Evolutionary conservation across 371 early-diverging fungal species (phyloP), one percentile per base, ranked within the genome.

Genomic region (Rhizopus sp.): DNA sequence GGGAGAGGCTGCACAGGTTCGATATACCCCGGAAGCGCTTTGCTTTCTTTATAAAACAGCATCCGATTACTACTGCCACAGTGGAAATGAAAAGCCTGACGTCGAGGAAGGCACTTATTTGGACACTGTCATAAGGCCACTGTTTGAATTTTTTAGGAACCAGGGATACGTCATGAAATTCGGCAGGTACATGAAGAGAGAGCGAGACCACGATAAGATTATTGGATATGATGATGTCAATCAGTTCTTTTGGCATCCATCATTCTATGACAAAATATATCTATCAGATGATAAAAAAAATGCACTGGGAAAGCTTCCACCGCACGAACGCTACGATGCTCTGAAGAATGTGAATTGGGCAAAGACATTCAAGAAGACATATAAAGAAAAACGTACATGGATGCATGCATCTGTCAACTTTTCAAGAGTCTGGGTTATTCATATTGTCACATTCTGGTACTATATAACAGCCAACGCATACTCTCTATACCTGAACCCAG

Each of bases 181-280:
- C 39, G 89, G 90, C 47, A 85, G 82, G 49, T 86, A 83, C 59
- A 80, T 89, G 39, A 91, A 88, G 68, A 81, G 87, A 45, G 93
- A 93, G 72, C 81, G 81, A 46, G 94, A 93, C 56, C 96, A 95
- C 68, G 78, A 85, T 31, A 69, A 79, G 17, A 85, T 86, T 5
- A 82, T 95, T 42, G 93, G 93, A 15, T 93, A 94, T 68, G 94
- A 93, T 66, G 95, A 95, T 59, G 85, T 92, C 52, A 95, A 95
- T 64, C 92, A 95, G 62, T 76, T 88, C 34, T 94, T 95, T 70
- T 93, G 93, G 93, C 73, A 84, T 31, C 82, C 86, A 1, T 84
- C 85, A 37, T 82, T 85, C 7, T 77, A 94, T 60, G 78, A 81
- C 31, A 69, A 73, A 30, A 84, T 92, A 39, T 60, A 67, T 32